Percentiles rank a stretch among this genome's conserved stretches.
phyloP scores from a whole-genome alignment of 2,329 filamentous ascomycete species.

The Fonsecaea erecta region DNA sequence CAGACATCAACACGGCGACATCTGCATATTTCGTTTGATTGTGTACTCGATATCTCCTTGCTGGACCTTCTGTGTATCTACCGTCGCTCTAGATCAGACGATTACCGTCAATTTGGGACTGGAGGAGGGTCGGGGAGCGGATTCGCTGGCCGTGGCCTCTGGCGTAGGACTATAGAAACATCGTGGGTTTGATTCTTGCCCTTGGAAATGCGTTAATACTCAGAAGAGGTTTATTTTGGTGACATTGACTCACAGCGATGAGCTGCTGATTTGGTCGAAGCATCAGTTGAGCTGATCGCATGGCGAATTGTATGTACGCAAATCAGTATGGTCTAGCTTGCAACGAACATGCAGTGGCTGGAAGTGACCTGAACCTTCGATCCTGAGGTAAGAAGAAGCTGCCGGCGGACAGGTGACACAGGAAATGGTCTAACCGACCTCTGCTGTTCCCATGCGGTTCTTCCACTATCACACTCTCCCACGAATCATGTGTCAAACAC shows the following conservation, averaged over 20 bases:
- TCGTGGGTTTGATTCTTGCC: not conserved
- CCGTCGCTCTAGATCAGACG: not conserved
- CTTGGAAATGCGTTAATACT: not conserved
- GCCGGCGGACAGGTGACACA: not conserved
- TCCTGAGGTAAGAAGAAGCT: not conserved
- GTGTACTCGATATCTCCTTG: not conserved
- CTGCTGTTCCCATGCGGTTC: not conserved
- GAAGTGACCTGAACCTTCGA: not conserved
- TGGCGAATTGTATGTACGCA: not conserved
- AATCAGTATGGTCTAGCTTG: not conserved
- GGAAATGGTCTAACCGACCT: not conserved
- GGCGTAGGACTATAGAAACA: not conserved
- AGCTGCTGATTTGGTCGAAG: not conserved
- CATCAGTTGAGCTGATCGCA: not conserved
- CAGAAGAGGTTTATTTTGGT: not conserved
- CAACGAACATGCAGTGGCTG: not conserved
- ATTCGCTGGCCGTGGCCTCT: not conserved
- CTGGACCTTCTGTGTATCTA: not conserved
- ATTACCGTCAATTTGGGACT: not conserved
- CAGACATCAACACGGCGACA: not conserved
- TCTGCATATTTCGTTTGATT: not conserved
- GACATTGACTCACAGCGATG: not conserved
- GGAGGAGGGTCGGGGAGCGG: not conserved
- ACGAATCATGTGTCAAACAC: not conserved
- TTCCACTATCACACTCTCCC: not conserved